phyloP scores from a whole-genome alignment of 1,139 yeast genomes.

The Suzukiozyma palmioleophila region DNA sequence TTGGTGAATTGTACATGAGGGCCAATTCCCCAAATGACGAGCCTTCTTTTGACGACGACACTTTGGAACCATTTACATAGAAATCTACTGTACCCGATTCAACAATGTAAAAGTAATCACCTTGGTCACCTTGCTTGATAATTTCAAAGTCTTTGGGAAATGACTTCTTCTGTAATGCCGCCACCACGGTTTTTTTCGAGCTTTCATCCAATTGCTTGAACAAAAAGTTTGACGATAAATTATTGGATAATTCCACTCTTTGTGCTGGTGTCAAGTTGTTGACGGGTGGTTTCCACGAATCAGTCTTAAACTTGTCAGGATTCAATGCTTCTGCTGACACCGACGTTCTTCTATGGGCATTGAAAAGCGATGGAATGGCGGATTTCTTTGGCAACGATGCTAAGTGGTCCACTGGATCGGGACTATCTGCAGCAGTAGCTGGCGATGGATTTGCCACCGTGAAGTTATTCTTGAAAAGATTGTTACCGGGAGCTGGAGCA shows the following conservation, averaged over 20 bases:
- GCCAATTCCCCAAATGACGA: constrained; percentile 96
- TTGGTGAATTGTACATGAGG: constrained; percentile 93
- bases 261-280: constrained; percentile 64
- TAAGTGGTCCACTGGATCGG: constrained; percentile 7
- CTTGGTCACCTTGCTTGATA: constrained; percentile 93
- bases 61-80: constrained; percentile 67
- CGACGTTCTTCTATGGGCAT: constrained; percentile 80
- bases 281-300: constrained; percentile 71
- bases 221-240: constrained; percentile 76
- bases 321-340: constrained; percentile 78
- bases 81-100: constrained; percentile 84
- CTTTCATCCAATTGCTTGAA: constrained; percentile 74
- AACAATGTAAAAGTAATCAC: constrained; percentile 87
- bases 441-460: constrained; percentile 30
- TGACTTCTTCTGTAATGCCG: constrained; percentile 72
- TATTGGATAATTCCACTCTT: constrained; percentile 59
- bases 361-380: constrained; percentile 49
- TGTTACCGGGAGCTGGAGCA: constrained; percentile 7
- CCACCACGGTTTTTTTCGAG: constrained; percentile 70
- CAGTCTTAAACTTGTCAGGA: constrained; percentile 52
- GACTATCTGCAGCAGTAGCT: constrained; percentile 15
- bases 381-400: constrained; percentile 22
- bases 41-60: constrained; percentile 75
- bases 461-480: constrained; percentile 43
- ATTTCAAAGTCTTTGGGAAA: constrained; percentile 60